Evolutionary conservation across 768 basidiomycete genomes (phyloP).

Genomic region (Hydnum rufescens): DNA sequence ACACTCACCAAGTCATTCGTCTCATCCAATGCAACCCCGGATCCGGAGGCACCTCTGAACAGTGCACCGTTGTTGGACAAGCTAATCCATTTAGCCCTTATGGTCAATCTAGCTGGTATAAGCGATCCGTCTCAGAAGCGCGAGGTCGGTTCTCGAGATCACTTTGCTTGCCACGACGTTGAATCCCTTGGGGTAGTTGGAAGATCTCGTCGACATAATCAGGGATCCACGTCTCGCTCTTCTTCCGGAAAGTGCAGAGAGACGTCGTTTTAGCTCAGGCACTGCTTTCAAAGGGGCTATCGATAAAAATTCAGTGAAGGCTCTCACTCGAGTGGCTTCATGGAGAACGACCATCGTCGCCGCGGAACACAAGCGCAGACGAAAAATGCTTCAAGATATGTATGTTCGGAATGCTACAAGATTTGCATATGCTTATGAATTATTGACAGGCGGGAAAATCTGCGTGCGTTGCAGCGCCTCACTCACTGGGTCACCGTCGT

Average conservation of each 20-base stretch:
- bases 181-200: too few relatives aligned
- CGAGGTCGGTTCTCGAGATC: conserved; percentile 23
- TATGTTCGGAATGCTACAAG: conserved; percentile 18
- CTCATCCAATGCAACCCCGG: background rate
- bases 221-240: too few relatives aligned
- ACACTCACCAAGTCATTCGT: background rate
- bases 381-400: conserved; percentile 58
- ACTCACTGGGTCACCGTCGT: conserved; percentile 34
- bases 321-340: conserved; percentile 14
- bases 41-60: background rate
- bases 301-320: background rate
- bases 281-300: too few relatives aligned
- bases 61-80: conserved; percentile 28
- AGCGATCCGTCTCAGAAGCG: conserved; percentile 48
- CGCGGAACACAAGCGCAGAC: conserved; percentile 51
- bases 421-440: background rate
- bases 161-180: too few relatives aligned
- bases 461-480: conserved; percentile 33
- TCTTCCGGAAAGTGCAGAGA: too few relatives aligned
- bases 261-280: too few relatives aligned
- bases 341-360: conserved; percentile 51
- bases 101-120: conserved; percentile 42
- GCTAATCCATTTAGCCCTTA: conserved; percentile 45
- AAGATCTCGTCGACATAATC: too few relatives aligned
- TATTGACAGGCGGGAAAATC: conserved; percentile 44